Evolutionary conservation across 345 rosid genomes (phyloP), one percentile per base, ranked within the genome.

Genomic region (Orychophragmus violaceus): DNA sequence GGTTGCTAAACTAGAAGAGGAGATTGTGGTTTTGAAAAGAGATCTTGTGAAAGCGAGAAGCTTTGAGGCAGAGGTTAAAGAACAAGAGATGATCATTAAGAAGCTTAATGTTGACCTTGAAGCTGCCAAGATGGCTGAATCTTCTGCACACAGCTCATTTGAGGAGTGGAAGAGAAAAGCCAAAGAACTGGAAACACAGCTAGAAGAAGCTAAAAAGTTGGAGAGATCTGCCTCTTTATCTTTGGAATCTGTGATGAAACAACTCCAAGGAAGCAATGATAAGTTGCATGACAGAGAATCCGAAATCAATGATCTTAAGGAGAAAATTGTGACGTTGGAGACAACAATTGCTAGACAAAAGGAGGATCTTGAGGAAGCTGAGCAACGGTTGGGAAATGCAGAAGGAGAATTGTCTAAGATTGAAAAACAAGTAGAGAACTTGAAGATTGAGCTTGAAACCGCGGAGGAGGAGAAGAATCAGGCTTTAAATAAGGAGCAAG

Each of bases 191-290:
- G 90, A 93, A 83, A 75, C 71, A 78, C 74, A 70, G 68, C 58
- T 77, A 3, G 85, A 67, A 46, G 88, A 84, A 81, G 95, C 89
- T 54, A 82, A 78, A 57, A 84, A 82, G 67, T 69, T 85, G 85
- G 96, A 90, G 82, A 87, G 82, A 78, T 87, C 95, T 63, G 87
- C 95, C 56, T 84, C 99, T 37, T 82, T 82, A 30, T 94, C 99
- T 46, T 71, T 94, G 79, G 86, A 80, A 37, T 88, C 95, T 3
- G 87, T 85, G 63, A 84, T 81, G 96, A 88, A 87, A 79, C 93
- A 90, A 62, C 82, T 88, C n/a, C 88, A 85, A 81, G 88, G 56
- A 58, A 88, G 74, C 77, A 88, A 87, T 62, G 96, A 82, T 70
- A 65, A 80, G 19, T 48, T 90, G 79, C 93, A 85, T 44, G 88